These are phyloP conservation scores for Fagus crenata DNA, from an alignment of 306 rosid genomes.

Conservation along the genomic window DNA sequence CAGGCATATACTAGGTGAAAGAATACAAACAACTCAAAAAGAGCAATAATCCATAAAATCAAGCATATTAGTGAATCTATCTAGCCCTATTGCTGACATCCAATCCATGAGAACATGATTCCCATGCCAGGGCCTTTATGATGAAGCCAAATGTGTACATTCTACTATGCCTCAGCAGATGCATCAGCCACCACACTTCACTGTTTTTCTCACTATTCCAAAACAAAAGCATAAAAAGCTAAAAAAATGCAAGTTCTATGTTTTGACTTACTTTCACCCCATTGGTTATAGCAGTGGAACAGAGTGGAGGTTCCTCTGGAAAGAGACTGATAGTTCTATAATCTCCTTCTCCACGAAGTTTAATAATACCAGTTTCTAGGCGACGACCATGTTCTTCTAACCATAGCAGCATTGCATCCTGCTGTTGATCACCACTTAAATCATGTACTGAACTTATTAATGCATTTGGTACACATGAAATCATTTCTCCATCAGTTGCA, in stretches of 20 bases:
- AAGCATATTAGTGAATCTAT: too few species aligned
- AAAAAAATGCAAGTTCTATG: slow-evolving; percentile 2
- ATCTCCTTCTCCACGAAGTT: slow-evolving; percentile 46
- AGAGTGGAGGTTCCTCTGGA: slow-evolving; percentile 74
- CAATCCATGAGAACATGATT: not conserved
- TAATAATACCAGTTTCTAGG: slow-evolving; percentile 66
- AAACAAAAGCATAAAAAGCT: slow-evolving; percentile 10
- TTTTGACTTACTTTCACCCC: slow-evolving; percentile 66
- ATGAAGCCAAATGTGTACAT: slow-evolving; percentile 8
- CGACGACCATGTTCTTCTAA: slow-evolving; percentile 87
- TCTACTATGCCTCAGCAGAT: slow-evolving; percentile 21
- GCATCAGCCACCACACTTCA: slow-evolving; percentile 5
- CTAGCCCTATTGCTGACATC: too few species aligned
- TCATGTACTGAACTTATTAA: slow-evolving; percentile 51
- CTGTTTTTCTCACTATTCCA: slow-evolving; percentile 9
- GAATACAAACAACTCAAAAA: too few species aligned
- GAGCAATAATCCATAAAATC: too few species aligned
- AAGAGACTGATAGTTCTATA: slow-evolving; percentile 59
- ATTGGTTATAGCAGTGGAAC: slow-evolving; percentile 71
- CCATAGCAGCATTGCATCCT: slow-evolving; percentile 89
- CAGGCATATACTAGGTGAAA: too few species aligned
- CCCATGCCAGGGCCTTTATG: slow-evolving; percentile 12
- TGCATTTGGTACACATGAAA: slow-evolving; percentile 74
- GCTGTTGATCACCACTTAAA: slow-evolving; percentile 44
- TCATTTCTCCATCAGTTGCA: slow-evolving; percentile 51